Conservation (phyloP, 78 protist genomes). For the Dictyostelium capitatum region DNA sequence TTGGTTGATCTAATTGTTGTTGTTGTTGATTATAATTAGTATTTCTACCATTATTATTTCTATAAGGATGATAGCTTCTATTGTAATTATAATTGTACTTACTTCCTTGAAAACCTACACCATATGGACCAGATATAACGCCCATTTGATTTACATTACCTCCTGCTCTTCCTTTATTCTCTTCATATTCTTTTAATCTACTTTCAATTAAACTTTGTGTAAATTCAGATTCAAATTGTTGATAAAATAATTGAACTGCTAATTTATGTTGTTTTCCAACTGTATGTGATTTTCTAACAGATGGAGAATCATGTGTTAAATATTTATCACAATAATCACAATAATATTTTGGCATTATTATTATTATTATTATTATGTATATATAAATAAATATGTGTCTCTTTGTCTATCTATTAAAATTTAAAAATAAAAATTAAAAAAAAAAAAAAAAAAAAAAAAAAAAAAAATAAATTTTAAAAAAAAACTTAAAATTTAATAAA, state of each 20-base stretch:
- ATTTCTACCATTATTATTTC: too few species aligned
- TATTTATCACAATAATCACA: slow-evolving; percentile 91
- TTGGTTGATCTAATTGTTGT: neutral
- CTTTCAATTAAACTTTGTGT: slow-evolving; percentile 11
- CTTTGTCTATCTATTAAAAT: neutral
- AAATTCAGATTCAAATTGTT: slow-evolving; percentile 75
- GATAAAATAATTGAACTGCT: slow-evolving; percentile 83
- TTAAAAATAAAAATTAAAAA: too few species aligned
- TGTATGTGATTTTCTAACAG: slow-evolving; percentile 88
- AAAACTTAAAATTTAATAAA: too few species aligned
- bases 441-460: too few species aligned
- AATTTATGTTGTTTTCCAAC: slow-evolving; percentile 84
- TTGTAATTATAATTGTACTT: too few species aligned
- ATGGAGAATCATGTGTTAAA: slow-evolving; percentile 88
- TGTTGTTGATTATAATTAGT: neutral
- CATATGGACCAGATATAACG: neutral
- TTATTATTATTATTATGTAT: neutral
- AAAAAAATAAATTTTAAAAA: too few species aligned
- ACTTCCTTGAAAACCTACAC: neutral
- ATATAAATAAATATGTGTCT: neutral
- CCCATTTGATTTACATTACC: neutral
- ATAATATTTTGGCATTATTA: slow-evolving; percentile 81
- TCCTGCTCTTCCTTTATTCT: neutral
- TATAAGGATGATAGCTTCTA: too few species aligned
- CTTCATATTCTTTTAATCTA: slow-evolving; percentile 45